Conservation (phyloP, 495 filamentous ascomycete genomes). For the Neurospora pannonica region DNA sequence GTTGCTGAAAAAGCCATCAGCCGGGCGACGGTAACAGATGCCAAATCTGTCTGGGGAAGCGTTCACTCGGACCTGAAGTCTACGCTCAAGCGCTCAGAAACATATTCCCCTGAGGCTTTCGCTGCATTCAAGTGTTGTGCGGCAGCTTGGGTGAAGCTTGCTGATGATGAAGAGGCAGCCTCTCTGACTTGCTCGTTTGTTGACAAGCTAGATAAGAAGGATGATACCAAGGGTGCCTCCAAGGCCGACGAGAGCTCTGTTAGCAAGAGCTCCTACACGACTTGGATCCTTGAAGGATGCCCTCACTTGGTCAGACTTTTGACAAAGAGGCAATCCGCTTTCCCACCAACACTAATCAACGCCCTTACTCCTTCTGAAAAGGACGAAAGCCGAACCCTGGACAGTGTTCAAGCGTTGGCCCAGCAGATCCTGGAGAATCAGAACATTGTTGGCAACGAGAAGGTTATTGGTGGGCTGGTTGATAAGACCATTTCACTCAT, state of each 20-base stretch:
- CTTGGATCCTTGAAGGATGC: constrained; percentile 14
- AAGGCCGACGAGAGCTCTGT: background rate
- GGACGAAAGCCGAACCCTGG: background rate
- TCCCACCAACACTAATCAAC: background rate
- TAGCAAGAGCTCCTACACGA: constrained; percentile 8
- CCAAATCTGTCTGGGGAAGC: constrained; percentile 24
- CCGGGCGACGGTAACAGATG: constrained; percentile 25
- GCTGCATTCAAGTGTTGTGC: constrained; percentile 35
- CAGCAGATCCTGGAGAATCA: constrained; percentile 13
- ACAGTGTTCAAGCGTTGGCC: background rate
- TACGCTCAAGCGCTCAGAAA: constrained; percentile 21
- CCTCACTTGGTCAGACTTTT: background rate
- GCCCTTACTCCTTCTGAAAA: background rate
- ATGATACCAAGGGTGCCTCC: constrained; percentile 11
- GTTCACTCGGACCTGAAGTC: constrained; percentile 24
- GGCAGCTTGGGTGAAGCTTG: constrained; percentile 26
- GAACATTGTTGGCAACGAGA: constrained; percentile 9
- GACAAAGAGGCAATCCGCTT: background rate
- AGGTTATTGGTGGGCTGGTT: constrained; percentile 12
- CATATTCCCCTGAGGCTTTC: constrained; percentile 20
- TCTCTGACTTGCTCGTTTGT: constrained; percentile 24
- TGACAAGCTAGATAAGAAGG: constrained; percentile 18
- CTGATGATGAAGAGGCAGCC: constrained; percentile 22
- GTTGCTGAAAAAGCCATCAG: constrained; percentile 26
- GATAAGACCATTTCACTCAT: constrained; percentile 9